Conservation (phyloP, 805 yeast genomes). For the Sugiyamaella chiloensis region DNA sequence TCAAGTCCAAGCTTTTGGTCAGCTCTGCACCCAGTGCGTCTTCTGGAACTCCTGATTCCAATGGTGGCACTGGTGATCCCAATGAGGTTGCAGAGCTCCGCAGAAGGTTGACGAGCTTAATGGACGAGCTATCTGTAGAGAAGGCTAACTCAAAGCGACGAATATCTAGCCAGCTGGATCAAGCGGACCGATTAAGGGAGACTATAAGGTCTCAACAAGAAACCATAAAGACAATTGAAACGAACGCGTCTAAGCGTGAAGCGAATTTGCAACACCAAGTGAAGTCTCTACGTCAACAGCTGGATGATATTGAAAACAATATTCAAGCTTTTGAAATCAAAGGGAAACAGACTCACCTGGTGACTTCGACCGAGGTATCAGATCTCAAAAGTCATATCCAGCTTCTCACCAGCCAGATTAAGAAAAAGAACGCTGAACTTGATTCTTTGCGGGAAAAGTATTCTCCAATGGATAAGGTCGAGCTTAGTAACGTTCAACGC, state of each 20-base stretch:
- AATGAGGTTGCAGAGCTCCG: background rate
- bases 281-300: background rate
- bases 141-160: background rate
- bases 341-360: constrained; percentile 1
- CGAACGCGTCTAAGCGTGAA: background rate
- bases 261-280: background rate
- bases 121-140: background rate
- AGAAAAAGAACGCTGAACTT: constrained; percentile 9
- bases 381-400: constrained; percentile 15
- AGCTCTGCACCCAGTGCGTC: background rate
- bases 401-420: constrained; percentile 7
- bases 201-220: background rate
- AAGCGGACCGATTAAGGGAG: background rate
- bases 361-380: background rate
- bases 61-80: background rate
- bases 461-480: background rate
- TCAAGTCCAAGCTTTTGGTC: background rate
- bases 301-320: background rate
- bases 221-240: background rate
- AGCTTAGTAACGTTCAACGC: background rate
- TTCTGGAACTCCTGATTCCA: background rate
- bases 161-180: background rate
- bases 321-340: background rate
- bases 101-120: background rate
- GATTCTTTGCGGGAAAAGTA: constrained; percentile 4